Base-by-base conservation (phyloP, 257 asterid species). In the Paraleonurus japonicus region DNA sequence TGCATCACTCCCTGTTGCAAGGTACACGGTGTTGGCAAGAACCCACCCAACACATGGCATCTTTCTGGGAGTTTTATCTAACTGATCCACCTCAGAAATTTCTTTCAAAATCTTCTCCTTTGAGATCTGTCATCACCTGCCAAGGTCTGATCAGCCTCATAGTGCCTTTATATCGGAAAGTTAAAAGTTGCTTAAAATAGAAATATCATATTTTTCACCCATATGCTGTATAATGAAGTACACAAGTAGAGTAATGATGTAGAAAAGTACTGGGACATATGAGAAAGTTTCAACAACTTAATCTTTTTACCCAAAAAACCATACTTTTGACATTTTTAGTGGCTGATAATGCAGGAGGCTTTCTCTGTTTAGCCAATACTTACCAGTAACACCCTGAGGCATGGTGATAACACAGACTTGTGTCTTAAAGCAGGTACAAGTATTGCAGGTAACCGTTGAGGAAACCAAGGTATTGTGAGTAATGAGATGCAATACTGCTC, bases 41-140 rank as follows among this genome's bases (percentile, higher is more conserved):
- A 85, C 88, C 99, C 99, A 94, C 63, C 95, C 92, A 71, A 84
- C 85, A 47, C 72, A 71, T 63, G 98, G 96, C 84, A 93, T 82
- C 79, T 30, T 73, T 74, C 77, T 76, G 73, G 83, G 70, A 43
- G 77, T 30, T 19, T 41, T 58, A 61, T 82, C 76, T 79, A 73
- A 64, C 79, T 73, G 92, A 87, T 89, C 90, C 75, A 80, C 67
- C 75, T 79, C 85, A 57, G 87, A 75, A 53, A 90, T 69, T 75
- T 87, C 86, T 83, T 85, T 81, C 75, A 86, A 78, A 84, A 88
- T 81, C 86, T 81, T 81, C 87, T 89, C 96, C 79, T 79, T 91
- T 43, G 88, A 85, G 70, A 85, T 81, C 99, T 94, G 97, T 81
- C 95, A 89, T 83, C 91, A 94, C 87, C 99, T 91, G 96, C 86